A percentile compares a stretch with the other conserved stretches of the same genome.
Conservation (phyloP, 768 basidiomycete genomes). For the Megacollybia marginata region DNA sequence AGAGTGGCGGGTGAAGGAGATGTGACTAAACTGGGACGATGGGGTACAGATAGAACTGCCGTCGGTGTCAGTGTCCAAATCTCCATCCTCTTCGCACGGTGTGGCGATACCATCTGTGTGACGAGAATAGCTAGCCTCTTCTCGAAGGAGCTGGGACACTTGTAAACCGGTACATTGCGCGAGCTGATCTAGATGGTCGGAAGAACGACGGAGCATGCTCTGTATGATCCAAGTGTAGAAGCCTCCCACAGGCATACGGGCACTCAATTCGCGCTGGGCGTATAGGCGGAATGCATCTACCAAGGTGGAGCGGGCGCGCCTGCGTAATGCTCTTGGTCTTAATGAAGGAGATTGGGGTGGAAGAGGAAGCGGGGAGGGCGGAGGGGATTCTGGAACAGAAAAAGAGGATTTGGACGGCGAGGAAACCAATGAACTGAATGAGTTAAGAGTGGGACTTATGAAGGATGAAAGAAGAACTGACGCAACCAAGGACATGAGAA, state of each 20-base stretch:
- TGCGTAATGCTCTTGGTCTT: slow-evolving; percentile 38
- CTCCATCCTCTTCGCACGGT: slow-evolving; percentile 32
- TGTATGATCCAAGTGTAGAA: slow-evolving; percentile 51
- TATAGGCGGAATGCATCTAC: slow-evolving; percentile 61
- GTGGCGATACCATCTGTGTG: too few relatives aligned
- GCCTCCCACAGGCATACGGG: slow-evolving; percentile 24
- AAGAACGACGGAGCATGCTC: slow-evolving; percentile 42
- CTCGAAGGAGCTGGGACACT: slow-evolving; percentile 2
- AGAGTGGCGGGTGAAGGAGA: neutral
- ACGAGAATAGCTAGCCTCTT: slow-evolving; percentile 13
- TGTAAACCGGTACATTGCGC: slow-evolving; percentile 26
- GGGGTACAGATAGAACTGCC: slow-evolving; percentile 44
- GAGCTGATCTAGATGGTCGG: slow-evolving; percentile 34
- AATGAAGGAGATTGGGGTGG: slow-evolving; percentile 14
- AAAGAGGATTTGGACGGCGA: slow-evolving; percentile 16
- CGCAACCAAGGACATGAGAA: slow-evolving; percentile 65
- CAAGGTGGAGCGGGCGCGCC: slow-evolving; percentile 58
- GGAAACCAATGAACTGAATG: slow-evolving; percentile 19
- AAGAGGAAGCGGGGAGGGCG: slow-evolving; percentile 21
- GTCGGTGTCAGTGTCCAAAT: slow-evolving; percentile 37
- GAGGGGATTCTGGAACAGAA: slow-evolving; percentile 9
- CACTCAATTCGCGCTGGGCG: slow-evolving; percentile 44
- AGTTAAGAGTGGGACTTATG: neutral
- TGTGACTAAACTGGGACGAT: slow-evolving; percentile 18
- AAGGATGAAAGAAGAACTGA: slow-evolving; percentile 21